phyloP scores from a whole-genome alignment of 768 basidiomycete species.

The Hygrocybe punicea region DNA sequence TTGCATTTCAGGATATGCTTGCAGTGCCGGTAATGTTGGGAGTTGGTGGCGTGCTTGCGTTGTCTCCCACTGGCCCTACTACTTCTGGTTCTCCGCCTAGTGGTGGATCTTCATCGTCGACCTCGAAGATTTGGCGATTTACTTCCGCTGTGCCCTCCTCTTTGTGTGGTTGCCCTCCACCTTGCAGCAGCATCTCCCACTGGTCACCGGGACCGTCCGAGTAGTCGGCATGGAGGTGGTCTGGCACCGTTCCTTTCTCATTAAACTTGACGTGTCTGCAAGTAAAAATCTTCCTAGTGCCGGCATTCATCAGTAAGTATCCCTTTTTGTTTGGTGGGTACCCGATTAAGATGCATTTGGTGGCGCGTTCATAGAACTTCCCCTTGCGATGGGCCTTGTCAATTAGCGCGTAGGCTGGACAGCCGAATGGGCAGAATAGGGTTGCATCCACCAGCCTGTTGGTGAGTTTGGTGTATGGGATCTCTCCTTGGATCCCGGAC shows the following conservation, averaged over 20 bases:
- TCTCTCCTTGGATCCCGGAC: constrained; percentile 12
- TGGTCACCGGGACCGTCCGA: no score
- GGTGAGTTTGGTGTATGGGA: no score
- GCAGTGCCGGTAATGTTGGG: neutral
- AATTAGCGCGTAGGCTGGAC: neutral
- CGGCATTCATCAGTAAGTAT: neutral
- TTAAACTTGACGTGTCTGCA: neutral
- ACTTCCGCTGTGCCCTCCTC: no score
- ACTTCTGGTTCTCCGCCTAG: neutral
- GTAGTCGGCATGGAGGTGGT: neutral
- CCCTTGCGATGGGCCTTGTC: neutral
- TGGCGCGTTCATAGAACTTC: neutral
- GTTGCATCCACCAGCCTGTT: neutral
- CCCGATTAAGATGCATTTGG: neutral
- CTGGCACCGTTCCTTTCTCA: neutral
- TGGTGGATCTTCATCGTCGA: no score
- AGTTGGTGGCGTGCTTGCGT: neutral
- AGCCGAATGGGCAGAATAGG: neutral
- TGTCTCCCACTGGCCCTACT: neutral
- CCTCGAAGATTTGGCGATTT: no score
- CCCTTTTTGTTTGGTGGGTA: neutral
- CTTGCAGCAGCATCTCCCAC: no score
- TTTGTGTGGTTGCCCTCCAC: no score
- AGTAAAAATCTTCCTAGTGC: neutral
- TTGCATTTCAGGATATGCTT: no score